A percentile compares a stretch with the other conserved stretches of the same genome.
Conservation (phyloP, 306 rosid genomes). For the Castanospermum australe region DNA sequence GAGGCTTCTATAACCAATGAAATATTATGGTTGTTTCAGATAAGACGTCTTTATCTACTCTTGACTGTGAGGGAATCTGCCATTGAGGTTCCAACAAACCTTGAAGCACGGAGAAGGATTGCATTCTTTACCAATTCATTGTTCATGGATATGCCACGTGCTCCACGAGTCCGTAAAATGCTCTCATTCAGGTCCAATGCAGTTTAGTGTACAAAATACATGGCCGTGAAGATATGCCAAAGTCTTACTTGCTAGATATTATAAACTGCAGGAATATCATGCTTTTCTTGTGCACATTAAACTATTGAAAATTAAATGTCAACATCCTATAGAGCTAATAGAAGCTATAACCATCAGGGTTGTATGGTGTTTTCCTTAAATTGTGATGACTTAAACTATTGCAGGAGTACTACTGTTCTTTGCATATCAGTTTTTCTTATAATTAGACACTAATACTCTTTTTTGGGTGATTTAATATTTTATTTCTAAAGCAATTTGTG, state of each 20-base stretch:
- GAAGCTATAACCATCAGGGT: constrained; percentile 12
- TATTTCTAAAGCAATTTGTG: not conserved
- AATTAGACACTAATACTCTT: not conserved
- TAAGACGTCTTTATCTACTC: constrained; percentile 82
- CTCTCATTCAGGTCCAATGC: constrained; percentile 79
- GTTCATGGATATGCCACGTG: constrained; percentile 97
- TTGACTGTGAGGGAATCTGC: constrained; percentile 91
- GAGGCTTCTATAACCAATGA: constrained; percentile 12
- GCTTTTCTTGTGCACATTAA: constrained; percentile 22
- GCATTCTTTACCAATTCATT: constrained; percentile 86
- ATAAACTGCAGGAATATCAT: constrained; percentile 24
- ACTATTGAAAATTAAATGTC: constrained; percentile 10
- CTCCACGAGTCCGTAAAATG: constrained; percentile 93
- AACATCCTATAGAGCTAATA: constrained; percentile 1
- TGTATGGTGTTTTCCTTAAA: constrained; percentile 9
- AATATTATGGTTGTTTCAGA: constrained; percentile 49
- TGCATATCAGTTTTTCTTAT: not conserved
- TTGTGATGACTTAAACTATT: constrained; percentile 9
- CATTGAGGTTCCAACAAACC: constrained; percentile 79
- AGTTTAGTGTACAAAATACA: constrained; percentile 12
- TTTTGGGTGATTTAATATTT: not conserved
- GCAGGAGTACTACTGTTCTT: not conserved
- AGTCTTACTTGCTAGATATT: constrained; percentile 16
- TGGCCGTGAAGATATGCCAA: constrained; percentile 21
- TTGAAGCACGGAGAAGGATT: constrained; percentile 95